Evolutionary conservation across 2,329 filamentous ascomycete genomes (phyloP).

Genomic region (Fusarium pseudograminearum): DNA sequence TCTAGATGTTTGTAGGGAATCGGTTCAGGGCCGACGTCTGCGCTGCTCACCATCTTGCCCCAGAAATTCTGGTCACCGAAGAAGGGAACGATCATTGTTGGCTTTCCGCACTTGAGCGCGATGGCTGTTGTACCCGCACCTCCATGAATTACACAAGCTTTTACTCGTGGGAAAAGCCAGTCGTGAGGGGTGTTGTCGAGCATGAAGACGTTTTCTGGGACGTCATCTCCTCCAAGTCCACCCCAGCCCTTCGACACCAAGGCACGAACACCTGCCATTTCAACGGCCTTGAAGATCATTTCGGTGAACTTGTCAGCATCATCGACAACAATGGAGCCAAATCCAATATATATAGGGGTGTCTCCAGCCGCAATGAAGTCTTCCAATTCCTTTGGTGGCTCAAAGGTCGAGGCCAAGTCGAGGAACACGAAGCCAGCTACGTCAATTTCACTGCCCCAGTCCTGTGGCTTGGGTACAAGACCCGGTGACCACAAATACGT

Average conservation of each 20-base stretch:
- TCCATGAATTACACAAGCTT: slow-evolving; percentile 79
- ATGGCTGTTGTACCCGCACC: slow-evolving; percentile 82
- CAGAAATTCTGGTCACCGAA: slow-evolving; percentile 86
- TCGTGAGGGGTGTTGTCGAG: slow-evolving; percentile 81
- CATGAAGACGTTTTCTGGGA: slow-evolving; percentile 75
- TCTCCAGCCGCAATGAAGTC: slow-evolving; percentile 68
- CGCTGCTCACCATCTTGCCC: slow-evolving; percentile 75
- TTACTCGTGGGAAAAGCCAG: slow-evolving; percentile 78
- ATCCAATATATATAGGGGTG: slow-evolving; percentile 78
- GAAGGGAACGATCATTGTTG: slow-evolving; percentile 82
- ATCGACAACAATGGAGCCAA: slow-evolving; percentile 81
- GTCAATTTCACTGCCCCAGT: slow-evolving; percentile 78
- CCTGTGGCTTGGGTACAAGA: slow-evolving; percentile 73
- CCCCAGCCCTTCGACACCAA: slow-evolving; percentile 83
- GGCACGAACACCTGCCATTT: slow-evolving; percentile 74
- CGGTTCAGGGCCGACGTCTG: slow-evolving; percentile 73
- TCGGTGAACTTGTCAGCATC: slow-evolving; percentile 75
- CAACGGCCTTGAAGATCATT: slow-evolving; percentile 77
- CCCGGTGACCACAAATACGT: slow-evolving; percentile 79
- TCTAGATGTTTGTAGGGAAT: slow-evolving; percentile 76
- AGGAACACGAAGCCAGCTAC: slow-evolving; percentile 84
- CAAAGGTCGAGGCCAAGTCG: slow-evolving; percentile 72
- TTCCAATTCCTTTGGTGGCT: slow-evolving; percentile 66
- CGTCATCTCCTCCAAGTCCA: slow-evolving; percentile 69
- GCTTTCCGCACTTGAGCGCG: slow-evolving; percentile 76